A percentile compares a stretch with the other conserved stretches of the same genome.
phyloP scores from a whole-genome alignment of 2,329 filamentous ascomycete genomes.

The Bipolaris sorokiniana region DNA sequence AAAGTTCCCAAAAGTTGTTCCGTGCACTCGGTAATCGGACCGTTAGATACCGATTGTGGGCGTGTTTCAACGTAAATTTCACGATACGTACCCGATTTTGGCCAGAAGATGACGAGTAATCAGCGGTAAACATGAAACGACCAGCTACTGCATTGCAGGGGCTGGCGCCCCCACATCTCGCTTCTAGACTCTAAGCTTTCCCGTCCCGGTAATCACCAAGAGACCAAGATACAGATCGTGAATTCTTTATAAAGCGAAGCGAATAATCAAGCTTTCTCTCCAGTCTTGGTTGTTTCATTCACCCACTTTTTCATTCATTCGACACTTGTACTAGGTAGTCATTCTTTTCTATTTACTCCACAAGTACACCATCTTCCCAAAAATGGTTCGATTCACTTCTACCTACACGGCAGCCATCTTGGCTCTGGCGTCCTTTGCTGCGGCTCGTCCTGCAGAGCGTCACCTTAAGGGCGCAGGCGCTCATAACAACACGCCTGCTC shows the following conservation, averaged over 20 bases:
- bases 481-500: not conserved
- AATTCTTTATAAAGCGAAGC: not conserved
- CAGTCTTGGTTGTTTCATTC: constrained; percentile 2
- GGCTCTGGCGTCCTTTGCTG: not conserved
- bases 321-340: not conserved
- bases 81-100: not conserved
- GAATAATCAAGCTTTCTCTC: not conserved
- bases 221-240: not conserved
- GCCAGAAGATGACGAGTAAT: not conserved
- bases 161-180: not conserved
- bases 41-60: not conserved
- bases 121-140: not conserved
- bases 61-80: not conserved
- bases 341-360: not conserved
- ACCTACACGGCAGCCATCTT: not conserved
- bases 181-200: not conserved
- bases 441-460: not conserved
- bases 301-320: not conserved
- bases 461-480: not conserved
- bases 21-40: not conserved
- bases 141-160: not conserved
- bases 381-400: constrained; percentile 2
- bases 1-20: not conserved
- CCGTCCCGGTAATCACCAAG: not conserved
- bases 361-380: not conserved